phyloP scores from a whole-genome alignment of 1,284 basidiomycete species.

The Anthracocystis walkeri region DNA sequence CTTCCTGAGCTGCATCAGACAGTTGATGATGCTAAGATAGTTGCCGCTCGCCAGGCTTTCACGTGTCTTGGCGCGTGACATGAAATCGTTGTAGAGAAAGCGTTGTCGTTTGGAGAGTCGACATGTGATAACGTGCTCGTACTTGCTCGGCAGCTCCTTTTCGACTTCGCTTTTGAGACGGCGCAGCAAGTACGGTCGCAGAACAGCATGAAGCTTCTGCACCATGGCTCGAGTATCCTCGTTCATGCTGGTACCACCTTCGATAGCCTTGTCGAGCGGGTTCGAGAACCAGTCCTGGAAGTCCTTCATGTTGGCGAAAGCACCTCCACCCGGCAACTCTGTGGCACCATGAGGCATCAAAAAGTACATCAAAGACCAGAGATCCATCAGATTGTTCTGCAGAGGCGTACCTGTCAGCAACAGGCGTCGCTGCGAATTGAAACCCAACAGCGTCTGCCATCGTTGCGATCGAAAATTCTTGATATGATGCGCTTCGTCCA shows the following conservation, averaged over 20 bases:
- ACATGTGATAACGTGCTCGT: slow-evolving; percentile 91
- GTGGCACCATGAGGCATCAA: slow-evolving; percentile 82
- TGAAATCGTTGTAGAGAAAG: slow-evolving; percentile 98
- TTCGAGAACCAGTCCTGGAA: slow-evolving; percentile 96
- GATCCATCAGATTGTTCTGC: slow-evolving; percentile 94
- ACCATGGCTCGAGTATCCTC: slow-evolving; percentile 89
- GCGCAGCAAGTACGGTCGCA: slow-evolving; percentile 92
- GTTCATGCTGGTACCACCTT: slow-evolving; percentile 82
- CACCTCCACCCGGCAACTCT: slow-evolving; percentile 72
- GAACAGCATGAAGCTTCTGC: slow-evolving; percentile 87
- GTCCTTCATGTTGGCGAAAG: slow-evolving; percentile 92
- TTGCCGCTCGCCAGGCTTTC: slow-evolving; percentile 89
- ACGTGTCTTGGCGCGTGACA: slow-evolving; percentile 88
- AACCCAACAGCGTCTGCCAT: slow-evolving; percentile 94
- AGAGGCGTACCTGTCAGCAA: slow-evolving; percentile 92
- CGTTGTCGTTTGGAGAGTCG: slow-evolving; percentile 93
- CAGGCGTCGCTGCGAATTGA: slow-evolving; percentile 87
- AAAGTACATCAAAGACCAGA: slow-evolving; percentile 95
- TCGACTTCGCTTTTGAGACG: slow-evolving; percentile 95
- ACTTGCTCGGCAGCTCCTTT: slow-evolving; percentile 93
- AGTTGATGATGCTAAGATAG: slow-evolving; percentile 85
- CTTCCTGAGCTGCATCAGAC: slow-evolving; percentile 87
- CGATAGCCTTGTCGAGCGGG: slow-evolving; percentile 88
- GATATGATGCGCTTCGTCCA: slow-evolving; percentile 98
- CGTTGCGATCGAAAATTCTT: slow-evolving; percentile 96